These are phyloP conservation scores for Lenzites betulinus DNA, from an alignment of 768 basidiomycete genomes.

Conservation along the genomic window DNA sequence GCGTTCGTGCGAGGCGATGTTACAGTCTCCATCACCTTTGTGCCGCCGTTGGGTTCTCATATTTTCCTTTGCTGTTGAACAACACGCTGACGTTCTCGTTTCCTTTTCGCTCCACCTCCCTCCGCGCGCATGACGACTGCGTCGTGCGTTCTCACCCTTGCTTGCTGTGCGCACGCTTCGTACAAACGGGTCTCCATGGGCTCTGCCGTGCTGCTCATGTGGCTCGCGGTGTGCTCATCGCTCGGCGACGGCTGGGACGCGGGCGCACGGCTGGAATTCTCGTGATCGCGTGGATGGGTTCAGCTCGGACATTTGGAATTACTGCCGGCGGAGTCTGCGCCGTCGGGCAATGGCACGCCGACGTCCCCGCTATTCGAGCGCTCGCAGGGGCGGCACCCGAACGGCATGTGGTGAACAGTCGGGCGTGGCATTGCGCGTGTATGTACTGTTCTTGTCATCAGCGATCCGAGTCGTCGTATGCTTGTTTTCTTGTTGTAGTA, in stretches of 20 bases:
- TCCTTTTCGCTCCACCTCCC: not conserved
- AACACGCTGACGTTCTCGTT: not conserved
- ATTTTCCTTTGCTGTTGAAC: not conserved
- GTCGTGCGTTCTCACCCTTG: not conserved
- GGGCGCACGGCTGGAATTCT: conserved; percentile 1
- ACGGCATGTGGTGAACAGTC: not conserved
- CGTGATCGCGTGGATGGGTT: no score
- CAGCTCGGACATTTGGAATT: not conserved
- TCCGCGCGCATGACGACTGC: not conserved
- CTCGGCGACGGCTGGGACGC: conserved; percentile 10
- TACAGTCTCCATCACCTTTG: not conserved
- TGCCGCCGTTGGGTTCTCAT: not conserved
- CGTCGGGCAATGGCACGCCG: not conserved
- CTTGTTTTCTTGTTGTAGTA: no score
- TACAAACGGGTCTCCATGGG: conserved; percentile 10
- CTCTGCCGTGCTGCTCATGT: not conserved
- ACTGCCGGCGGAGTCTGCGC: not conserved
- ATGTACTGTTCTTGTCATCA: no score
- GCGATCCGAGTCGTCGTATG: conserved; percentile 3
- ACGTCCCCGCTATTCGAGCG: conserved; percentile 4
- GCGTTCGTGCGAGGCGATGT: not conserved
- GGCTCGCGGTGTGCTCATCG: not conserved
- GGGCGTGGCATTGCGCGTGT: not conserved
- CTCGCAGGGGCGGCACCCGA: not conserved
- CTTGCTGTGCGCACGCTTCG: not conserved